phyloP scores from a whole-genome alignment of 2,329 filamentous ascomycete species.

The Metarhizium humberi region DNA sequence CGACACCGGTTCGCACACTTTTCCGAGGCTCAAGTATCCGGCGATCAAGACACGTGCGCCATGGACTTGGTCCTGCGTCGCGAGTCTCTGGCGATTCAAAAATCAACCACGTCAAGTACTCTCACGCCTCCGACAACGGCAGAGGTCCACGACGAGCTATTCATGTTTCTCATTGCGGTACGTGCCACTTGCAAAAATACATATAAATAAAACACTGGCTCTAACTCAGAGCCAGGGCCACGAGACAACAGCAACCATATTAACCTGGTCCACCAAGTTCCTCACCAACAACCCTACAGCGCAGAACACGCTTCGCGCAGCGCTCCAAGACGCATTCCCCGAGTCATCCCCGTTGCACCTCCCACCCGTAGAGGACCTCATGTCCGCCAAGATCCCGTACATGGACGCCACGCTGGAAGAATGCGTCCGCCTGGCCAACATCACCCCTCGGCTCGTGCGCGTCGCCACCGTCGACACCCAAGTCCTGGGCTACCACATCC shows the following conservation, averaged over 20 bases:
- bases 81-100: not conserved
- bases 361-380: not conserved
- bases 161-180: slow-evolving; percentile 9
- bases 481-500: not conserved
- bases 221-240: slow-evolving; percentile 9
- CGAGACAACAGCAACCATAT: slow-evolving; percentile 13
- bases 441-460: not conserved
- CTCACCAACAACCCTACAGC: slow-evolving; percentile 8
- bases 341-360: not conserved
- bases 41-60: slow-evolving; percentile 1
- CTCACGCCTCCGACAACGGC: not conserved
- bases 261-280: slow-evolving; percentile 14
- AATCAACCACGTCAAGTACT: not conserved
- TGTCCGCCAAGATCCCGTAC: not conserved
- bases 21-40: not conserved
- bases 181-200: too few species aligned
- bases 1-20: not conserved
- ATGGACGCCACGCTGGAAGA: slow-evolving; percentile 3
- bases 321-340: slow-evolving; percentile 9
- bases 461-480: not conserved
- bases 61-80: slow-evolving; percentile 6
- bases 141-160: slow-evolving; percentile 15
- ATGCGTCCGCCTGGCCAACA: not conserved
- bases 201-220: not conserved
- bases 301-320: slow-evolving; percentile 12